Percentiles rank a stretch among this genome's conserved stretches.
phyloP scores from a whole-genome alignment of 2,329 filamentous ascomycete species.

The Ophiostoma pallidulum region DNA sequence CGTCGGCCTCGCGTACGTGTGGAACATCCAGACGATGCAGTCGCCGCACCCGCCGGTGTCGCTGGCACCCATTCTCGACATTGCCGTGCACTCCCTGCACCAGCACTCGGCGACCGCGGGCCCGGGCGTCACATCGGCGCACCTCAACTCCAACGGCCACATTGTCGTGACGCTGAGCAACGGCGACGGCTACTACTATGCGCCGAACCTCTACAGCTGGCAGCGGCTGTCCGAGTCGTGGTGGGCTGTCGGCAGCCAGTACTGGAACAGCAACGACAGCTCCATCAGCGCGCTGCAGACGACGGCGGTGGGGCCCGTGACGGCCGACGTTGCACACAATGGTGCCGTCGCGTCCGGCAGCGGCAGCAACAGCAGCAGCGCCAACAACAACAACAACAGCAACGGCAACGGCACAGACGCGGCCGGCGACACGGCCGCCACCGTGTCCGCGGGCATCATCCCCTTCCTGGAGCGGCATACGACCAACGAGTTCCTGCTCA shows the following conservation, averaged over 20 bases:
- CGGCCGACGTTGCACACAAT: constrained; percentile 30
- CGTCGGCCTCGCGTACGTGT: constrained; percentile 82
- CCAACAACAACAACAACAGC: constrained; percentile 28
- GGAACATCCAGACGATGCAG: constrained; percentile 77
- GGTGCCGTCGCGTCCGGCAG: background rate
- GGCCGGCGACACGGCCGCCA: constrained; percentile 62
- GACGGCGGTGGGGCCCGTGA: constrained; percentile 52
- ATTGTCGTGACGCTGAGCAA: constrained; percentile 88
- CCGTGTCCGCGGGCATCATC: constrained; percentile 82
- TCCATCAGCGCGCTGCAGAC: constrained; percentile 73
- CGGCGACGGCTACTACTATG: constrained; percentile 89
- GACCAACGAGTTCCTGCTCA: constrained; percentile 82
- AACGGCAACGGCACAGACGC: constrained; percentile 35
- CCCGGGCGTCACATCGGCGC: constrained; percentile 81
- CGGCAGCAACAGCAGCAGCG: constrained; percentile 20
- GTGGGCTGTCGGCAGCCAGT: constrained; percentile 97
- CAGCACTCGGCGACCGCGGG: constrained; percentile 64
- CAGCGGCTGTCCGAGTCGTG: constrained; percentile 92
- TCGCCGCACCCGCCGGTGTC: constrained; percentile 86
- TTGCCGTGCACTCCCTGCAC: constrained; percentile 70
- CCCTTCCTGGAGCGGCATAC: constrained; percentile 90
- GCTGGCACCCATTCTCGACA: constrained; percentile 77
- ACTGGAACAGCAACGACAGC: constrained; percentile 96
- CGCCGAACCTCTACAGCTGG: constrained; percentile 78
- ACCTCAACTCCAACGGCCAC: constrained; percentile 78